These are phyloP conservation scores for Chlorella sp. DNA, from an alignment of 139 green algal species.

Conservation along the genomic window DNA sequence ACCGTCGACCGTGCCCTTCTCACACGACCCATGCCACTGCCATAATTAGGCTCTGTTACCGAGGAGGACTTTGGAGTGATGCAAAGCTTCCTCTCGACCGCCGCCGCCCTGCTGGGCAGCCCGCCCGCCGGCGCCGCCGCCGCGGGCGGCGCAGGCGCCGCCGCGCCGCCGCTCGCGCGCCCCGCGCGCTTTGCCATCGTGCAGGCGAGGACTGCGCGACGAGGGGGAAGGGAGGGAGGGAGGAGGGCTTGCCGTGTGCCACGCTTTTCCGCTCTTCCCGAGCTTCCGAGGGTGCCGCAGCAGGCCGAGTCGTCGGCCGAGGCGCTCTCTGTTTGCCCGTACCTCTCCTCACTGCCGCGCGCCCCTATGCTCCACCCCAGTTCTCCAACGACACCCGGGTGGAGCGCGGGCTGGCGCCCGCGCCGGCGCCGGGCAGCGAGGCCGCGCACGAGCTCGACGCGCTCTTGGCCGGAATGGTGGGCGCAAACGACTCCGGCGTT, in stretches of 20 bases:
- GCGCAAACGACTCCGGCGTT: no score
- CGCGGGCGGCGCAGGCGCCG: neutral
- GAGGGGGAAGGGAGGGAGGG: neutral
- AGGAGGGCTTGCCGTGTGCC: neutral
- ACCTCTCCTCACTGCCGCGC: neutral
- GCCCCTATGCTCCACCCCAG: conserved; percentile 59
- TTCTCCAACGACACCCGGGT: conserved; percentile 69
- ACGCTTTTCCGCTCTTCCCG: neutral
- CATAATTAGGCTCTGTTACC: neutral
- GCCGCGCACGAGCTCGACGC: conserved; percentile 1
- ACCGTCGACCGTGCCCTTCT: no score
- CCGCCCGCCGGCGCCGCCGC: no score
- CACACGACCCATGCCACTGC: no score
- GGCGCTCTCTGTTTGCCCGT: neutral
- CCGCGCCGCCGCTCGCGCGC: neutral
- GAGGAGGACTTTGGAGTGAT: conserved; percentile 49
- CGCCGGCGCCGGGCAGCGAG: conserved; percentile 1
- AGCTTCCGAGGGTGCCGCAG: neutral
- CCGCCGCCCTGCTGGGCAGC: no score
- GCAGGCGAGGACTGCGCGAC: neutral
- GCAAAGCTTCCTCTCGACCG: conserved; percentile 40
- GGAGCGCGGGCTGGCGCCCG: conserved; percentile 41
- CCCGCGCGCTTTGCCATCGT: neutral
- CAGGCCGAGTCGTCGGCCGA: neutral
- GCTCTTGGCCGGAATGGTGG: conserved; percentile 6